A percentile compares a stretch with the other conserved stretches of the same genome.
phyloP scores from a whole-genome alignment of 2,329 filamentous ascomycete genomes.

The Neobulgaria alba region DNA sequence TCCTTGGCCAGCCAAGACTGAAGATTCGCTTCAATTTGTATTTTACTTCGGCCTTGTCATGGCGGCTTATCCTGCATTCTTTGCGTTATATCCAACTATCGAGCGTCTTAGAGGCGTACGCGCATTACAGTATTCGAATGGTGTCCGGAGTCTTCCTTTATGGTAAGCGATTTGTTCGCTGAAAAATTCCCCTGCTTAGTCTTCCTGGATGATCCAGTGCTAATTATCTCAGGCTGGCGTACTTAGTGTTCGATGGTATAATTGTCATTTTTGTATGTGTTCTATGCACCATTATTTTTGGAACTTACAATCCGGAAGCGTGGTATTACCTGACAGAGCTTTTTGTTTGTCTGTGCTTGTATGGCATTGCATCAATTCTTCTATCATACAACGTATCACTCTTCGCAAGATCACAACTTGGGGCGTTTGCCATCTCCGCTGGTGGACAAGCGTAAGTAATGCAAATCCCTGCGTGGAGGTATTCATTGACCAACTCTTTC shows the following conservation, averaged over 20 bases:
- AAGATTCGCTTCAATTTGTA: constrained; percentile 68
- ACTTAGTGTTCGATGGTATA: constrained; percentile 67
- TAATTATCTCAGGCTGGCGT: constrained; percentile 42
- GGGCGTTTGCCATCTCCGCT: constrained; percentile 72
- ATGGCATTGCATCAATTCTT: constrained; percentile 66
- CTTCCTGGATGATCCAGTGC: neutral
- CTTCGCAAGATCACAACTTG: constrained; percentile 66
- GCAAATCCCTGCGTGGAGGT: no score
- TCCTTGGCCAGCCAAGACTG: constrained; percentile 57
- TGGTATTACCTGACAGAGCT: constrained; percentile 74
- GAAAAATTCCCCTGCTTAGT: no score
- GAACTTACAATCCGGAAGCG: constrained; percentile 43
- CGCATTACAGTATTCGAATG: constrained; percentile 84
- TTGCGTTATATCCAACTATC: constrained; percentile 72
- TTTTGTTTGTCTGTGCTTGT: constrained; percentile 72
- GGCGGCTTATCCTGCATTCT: constrained; percentile 71
- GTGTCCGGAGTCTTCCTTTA: constrained; percentile 67
- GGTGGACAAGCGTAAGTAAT: constrained; percentile 57
- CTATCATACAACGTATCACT: constrained; percentile 73
- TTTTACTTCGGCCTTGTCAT: constrained; percentile 75
- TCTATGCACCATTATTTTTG: constrained; percentile 59
- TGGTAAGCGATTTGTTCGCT: no score
- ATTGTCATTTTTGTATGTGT: constrained; percentile 59
- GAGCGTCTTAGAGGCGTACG: constrained; percentile 76
- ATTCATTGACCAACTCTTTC: no score